These are phyloP conservation scores for Solanum acaule DNA, from an alignment of 257 asterid species.

Conservation along the genomic window DNA sequence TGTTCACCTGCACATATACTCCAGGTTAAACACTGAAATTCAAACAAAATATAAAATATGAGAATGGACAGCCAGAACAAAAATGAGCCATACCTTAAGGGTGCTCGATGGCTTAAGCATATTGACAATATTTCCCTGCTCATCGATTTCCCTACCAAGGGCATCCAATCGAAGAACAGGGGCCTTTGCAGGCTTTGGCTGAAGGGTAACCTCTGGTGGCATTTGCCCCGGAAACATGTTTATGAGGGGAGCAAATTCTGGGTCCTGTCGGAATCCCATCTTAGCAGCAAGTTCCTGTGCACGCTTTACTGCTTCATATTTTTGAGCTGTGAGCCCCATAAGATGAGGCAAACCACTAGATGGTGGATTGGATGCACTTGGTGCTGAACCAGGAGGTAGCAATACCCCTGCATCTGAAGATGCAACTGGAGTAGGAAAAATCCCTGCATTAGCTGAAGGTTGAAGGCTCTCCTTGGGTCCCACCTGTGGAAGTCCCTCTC, in stretches of 20 bases:
- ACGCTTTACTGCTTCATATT: constrained; percentile 79
- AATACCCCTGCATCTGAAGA: constrained; percentile 11
- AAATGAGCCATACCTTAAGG: constrained; percentile 54
- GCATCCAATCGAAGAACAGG: constrained; percentile 97
- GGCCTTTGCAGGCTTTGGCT: constrained; percentile 84
- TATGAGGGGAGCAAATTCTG: constrained; percentile 82
- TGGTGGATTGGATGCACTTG: constrained; percentile 23
- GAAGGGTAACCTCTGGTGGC: constrained; percentile 63
- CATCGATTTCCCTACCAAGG: constrained; percentile 89
- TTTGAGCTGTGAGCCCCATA: constrained; percentile 67
- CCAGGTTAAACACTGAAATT: neutral
- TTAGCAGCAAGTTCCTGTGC: constrained; percentile 98
- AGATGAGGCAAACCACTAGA: constrained; percentile 64
- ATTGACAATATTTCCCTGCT: constrained; percentile 84
- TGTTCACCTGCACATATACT: constrained; percentile 57
- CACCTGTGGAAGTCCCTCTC: constrained; percentile 39
- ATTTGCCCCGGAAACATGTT: constrained; percentile 93
- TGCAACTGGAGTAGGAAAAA: constrained; percentile 22
- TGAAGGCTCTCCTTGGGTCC: constrained; percentile 30
- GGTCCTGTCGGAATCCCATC: constrained; percentile 95
- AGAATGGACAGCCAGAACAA: neutral
- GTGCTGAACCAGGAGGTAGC: constrained; percentile 11
- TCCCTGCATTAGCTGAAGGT: constrained; percentile 28
- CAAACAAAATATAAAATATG: neutral
- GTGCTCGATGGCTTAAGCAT: constrained; percentile 80